Percentiles rank a stretch among this genome's conserved stretches.
Evolutionary conservation across 305 asterid genomes (phyloP).

Genomic region (Plantago coronopus): DNA sequence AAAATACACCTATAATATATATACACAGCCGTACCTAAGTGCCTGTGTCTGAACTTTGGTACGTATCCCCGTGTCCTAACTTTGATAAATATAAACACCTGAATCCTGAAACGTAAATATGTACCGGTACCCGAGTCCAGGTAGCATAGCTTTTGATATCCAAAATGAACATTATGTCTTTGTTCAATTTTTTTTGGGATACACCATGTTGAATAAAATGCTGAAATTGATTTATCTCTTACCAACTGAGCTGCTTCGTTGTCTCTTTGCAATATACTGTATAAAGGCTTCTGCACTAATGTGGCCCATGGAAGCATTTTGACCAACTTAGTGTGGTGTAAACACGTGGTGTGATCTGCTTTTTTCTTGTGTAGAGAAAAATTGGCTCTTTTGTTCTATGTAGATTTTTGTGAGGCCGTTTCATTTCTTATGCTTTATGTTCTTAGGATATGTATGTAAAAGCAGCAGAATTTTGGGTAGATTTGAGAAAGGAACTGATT

Average conservation of each 20-base stretch:
- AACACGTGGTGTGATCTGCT: not conserved
- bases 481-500: constrained; percentile 77
- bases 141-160: constrained; percentile 18
- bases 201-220: not conserved
- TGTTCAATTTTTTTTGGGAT: constrained; percentile 11
- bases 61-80: too few species aligned
- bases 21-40: too few species aligned
- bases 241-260: constrained; percentile 10
- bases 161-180: constrained; percentile 10
- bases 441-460: constrained; percentile 79
- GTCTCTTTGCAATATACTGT: constrained; percentile 8
- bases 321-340: constrained; percentile 1
- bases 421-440: constrained; percentile 22
- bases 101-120: too few species aligned
- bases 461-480: constrained; percentile 93
- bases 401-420: constrained; percentile 18
- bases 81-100: too few species aligned
- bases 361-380: constrained; percentile 12
- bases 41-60: too few species aligned
- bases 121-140: too few species aligned
- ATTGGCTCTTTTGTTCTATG: constrained; percentile 12
- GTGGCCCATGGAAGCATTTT: constrained; percentile 9
- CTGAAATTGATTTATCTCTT: constrained; percentile 11
- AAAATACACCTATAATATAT: too few species aligned
- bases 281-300: constrained; percentile 14